Evolutionary conservation across 192 early-diverging fungal species (phyloP).

Genomic region (Phlyctochytrium bullatum): DNA sequence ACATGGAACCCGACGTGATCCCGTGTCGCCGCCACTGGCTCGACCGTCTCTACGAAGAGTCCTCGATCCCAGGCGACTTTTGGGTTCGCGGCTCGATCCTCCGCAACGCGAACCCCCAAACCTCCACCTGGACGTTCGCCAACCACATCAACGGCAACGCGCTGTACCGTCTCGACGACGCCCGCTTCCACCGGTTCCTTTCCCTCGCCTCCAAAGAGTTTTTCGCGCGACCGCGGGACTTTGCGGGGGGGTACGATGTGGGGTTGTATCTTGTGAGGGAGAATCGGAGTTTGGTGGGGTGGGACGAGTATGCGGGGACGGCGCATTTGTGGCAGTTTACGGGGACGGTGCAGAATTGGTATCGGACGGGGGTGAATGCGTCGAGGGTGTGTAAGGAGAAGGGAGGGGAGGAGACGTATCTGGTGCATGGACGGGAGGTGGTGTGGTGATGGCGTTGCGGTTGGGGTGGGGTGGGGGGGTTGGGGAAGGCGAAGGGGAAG

Average conservation of each 20-base stretch:
- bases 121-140: conserved; percentile 22
- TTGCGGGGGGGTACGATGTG: conserved; percentile 6
- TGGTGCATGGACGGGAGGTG: conserved; percentile 37
- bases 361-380: conserved; percentile 35
- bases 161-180: conserved; percentile 27
- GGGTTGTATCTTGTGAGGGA: conserved; percentile 24
- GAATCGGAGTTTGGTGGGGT: conserved; percentile 25
- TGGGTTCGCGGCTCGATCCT: conserved; percentile 38
- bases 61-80: conserved; percentile 27
- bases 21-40: conserved; percentile 32
- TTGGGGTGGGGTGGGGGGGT: too few species aligned
- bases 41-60: conserved; percentile 30
- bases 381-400: conserved; percentile 17
- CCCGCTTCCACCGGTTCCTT: conserved; percentile 18
- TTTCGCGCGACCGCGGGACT: not conserved
- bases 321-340: conserved; percentile 28
- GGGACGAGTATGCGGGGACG: conserved; percentile 24
- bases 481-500: too few species aligned
- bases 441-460: too few species aligned
- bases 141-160: conserved; percentile 40
- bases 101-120: conserved; percentile 14
- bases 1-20: conserved; percentile 37
- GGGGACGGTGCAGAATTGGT: conserved; percentile 35
- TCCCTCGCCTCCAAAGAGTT: conserved; percentile 13
- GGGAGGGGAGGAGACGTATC: conserved; percentile 20